Conservation (phyloP, 1,284 basidiomycete species). For the Prillingera fragicola region DNA sequence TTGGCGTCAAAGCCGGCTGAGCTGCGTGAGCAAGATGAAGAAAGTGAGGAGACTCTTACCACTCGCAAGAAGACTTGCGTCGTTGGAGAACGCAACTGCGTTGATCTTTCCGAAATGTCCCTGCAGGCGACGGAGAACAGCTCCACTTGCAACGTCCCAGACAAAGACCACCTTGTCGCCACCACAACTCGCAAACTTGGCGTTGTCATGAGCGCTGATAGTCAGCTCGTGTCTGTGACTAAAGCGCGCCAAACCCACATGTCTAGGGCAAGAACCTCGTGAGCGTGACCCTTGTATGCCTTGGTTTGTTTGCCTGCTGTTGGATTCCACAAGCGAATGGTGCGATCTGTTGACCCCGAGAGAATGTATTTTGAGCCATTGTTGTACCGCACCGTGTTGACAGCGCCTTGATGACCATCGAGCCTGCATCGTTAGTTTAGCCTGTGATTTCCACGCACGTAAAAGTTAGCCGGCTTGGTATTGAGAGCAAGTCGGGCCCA, state of each 20-base stretch:
- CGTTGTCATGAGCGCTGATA: constrained; percentile 79
- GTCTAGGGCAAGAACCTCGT: constrained; percentile 83
- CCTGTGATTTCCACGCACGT: constrained; percentile 13
- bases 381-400: constrained; percentile 78
- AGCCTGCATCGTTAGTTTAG: constrained; percentile 28
- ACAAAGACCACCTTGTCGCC: constrained; percentile 87
- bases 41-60: constrained; percentile 53
- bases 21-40: neutral
- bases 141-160: constrained; percentile 89
- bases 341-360: constrained; percentile 84
- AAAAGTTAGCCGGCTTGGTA: constrained; percentile 25
- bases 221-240: neutral
- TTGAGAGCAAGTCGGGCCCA: constrained; percentile 8
- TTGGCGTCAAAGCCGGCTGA: constrained; percentile 63
- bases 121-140: constrained; percentile 70
- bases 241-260: constrained; percentile 56
- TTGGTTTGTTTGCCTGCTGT: constrained; percentile 79
- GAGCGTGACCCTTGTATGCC: constrained; percentile 80
- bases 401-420: constrained; percentile 63
- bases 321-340: constrained; percentile 87
- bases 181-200: constrained; percentile 86
- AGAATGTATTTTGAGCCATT: constrained; percentile 82
- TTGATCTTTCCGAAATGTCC: constrained; percentile 89
- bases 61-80: constrained; percentile 76
- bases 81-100: constrained; percentile 72